A percentile compares a stretch with the other conserved stretches of the same genome.
These are phyloP conservation scores for Alternaria sp. DNA, from an alignment of 2,329 filamentous ascomycete genomes.

Conservation along the genomic window DNA sequence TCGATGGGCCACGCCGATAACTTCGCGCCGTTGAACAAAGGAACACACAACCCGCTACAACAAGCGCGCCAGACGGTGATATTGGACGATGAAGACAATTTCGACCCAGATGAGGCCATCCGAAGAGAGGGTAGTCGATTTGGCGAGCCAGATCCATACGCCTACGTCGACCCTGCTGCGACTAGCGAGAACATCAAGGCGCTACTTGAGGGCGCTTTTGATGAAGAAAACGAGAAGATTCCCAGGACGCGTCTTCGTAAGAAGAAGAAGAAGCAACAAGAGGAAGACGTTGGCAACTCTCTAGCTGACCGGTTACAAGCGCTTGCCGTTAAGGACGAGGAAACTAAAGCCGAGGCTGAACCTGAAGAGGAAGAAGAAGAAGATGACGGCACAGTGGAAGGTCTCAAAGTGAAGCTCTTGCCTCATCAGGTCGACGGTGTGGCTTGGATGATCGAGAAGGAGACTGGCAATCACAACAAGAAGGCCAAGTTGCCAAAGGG, in stretches of 20 bases:
- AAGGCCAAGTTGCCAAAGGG: constrained; percentile 83
- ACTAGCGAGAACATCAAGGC: constrained; percentile 82
- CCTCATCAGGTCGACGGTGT: constrained; percentile 96
- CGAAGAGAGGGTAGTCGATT: constrained; percentile 59
- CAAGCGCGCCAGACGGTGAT: constrained; percentile 53
- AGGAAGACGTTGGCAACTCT: constrained; percentile 44
- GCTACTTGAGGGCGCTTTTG: constrained; percentile 81
- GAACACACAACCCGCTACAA: constrained; percentile 39
- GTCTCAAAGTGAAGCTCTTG: constrained; percentile 85
- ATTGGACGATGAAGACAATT: constrained; percentile 54
- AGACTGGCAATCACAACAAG: constrained; percentile 84
- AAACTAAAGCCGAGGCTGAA: constrained; percentile 57
- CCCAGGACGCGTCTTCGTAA: constrained; percentile 56
- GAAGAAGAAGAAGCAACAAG: constrained; percentile 54
- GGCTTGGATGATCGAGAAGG: constrained; percentile 93
- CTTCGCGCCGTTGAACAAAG: constrained; percentile 51
- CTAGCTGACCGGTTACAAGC: constrained; percentile 57
- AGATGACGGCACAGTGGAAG: constrained; percentile 74
- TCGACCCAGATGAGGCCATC: constrained; percentile 59
- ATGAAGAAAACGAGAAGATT: constrained; percentile 72
- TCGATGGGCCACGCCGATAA: constrained; percentile 56
- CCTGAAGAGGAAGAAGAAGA: constrained; percentile 56
- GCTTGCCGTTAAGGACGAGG: constrained; percentile 57
- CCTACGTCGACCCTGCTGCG: constrained; percentile 75
- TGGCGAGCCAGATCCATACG: constrained; percentile 63